A percentile compares a stretch with the other conserved stretches of the same genome.
These are phyloP conservation scores for Scopulariopsis brevicaulis DNA, from an alignment of 2,329 filamentous ascomycete genomes.

Conservation along the genomic window DNA sequence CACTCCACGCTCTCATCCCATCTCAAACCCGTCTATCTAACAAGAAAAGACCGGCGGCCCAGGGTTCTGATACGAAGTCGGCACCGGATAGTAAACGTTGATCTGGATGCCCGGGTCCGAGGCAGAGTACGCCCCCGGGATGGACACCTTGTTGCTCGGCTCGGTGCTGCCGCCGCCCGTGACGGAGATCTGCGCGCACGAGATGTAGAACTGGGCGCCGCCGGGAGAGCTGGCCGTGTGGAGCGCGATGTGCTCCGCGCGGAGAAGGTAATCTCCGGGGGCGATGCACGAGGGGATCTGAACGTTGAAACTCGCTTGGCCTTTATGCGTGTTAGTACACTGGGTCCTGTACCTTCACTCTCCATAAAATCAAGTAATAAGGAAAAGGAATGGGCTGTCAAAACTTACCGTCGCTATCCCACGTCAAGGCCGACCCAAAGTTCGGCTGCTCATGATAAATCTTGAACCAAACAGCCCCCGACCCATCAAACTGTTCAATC, in stretches of 20 bases:
- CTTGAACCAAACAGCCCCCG: constrained; percentile 24
- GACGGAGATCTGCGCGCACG: constrained; percentile 24
- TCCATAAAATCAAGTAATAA: background rate
- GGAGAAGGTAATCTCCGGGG: constrained; percentile 35
- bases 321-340: constrained; percentile 7
- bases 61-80: constrained; percentile 18
- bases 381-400: background rate
- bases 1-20: no score
- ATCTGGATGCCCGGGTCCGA: constrained; percentile 26
- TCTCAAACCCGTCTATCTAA: background rate
- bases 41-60: constrained; percentile 4
- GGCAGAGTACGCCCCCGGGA: constrained; percentile 25
- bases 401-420: constrained; percentile 6
- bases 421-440: constrained; percentile 7
- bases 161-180: constrained; percentile 27
- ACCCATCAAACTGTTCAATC: constrained; percentile 18
- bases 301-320: constrained; percentile 21
- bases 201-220: constrained; percentile 34
- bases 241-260: constrained; percentile 35
- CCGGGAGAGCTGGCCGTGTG: constrained; percentile 26
- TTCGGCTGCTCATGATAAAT: constrained; percentile 16
- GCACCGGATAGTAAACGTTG: constrained; percentile 28
- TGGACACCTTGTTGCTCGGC: constrained; percentile 20
- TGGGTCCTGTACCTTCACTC: background rate
- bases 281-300: constrained; percentile 30